phyloP scores from a whole-genome alignment of 805 yeast genomes.

The Barnettozyma pratensis region DNA sequence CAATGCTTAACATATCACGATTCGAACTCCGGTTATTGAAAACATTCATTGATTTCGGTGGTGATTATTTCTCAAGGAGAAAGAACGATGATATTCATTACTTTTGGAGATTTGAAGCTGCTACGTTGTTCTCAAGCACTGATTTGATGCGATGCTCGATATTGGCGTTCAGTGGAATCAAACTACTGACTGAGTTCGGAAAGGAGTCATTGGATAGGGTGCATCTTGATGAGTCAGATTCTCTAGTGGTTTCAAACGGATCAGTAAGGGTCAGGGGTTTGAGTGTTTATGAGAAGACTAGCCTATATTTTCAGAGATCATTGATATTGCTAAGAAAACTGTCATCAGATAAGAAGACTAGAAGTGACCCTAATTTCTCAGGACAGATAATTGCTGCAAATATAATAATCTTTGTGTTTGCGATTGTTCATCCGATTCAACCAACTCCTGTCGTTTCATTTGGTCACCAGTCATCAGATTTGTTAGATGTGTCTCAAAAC shows the following conservation, averaged over 20 bases:
- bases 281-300: slow-evolving; percentile 3
- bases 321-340: not conserved
- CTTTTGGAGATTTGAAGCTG: slow-evolving; percentile 17
- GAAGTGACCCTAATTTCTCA: slow-evolving; percentile 3
- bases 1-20: slow-evolving; percentile 12
- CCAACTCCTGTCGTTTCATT: slow-evolving; percentile 9
- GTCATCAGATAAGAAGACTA: not conserved
- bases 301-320: slow-evolving; percentile 1
- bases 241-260: slow-evolving; percentile 1
- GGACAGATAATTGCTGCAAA: slow-evolving; percentile 16
- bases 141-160: slow-evolving; percentile 14
- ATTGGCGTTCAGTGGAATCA: slow-evolving; percentile 17
- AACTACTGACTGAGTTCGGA: slow-evolving; percentile 18
- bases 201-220: slow-evolving; percentile 12
- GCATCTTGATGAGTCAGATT: slow-evolving; percentile 12
- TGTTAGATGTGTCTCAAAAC: slow-evolving; percentile 14
- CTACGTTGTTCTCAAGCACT: slow-evolving; percentile 16
- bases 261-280: too few relatives aligned
- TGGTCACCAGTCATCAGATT: slow-evolving; percentile 8
- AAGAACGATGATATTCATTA: slow-evolving; percentile 6
- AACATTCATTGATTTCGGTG: slow-evolving; percentile 20
- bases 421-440: slow-evolving; percentile 19
- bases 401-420: slow-evolving; percentile 17
- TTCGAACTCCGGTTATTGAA: slow-evolving; percentile 19
- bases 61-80: slow-evolving; percentile 16